phyloP scores from a whole-genome alignment of 1,284 basidiomycete species.

The Boletellus sp. region DNA sequence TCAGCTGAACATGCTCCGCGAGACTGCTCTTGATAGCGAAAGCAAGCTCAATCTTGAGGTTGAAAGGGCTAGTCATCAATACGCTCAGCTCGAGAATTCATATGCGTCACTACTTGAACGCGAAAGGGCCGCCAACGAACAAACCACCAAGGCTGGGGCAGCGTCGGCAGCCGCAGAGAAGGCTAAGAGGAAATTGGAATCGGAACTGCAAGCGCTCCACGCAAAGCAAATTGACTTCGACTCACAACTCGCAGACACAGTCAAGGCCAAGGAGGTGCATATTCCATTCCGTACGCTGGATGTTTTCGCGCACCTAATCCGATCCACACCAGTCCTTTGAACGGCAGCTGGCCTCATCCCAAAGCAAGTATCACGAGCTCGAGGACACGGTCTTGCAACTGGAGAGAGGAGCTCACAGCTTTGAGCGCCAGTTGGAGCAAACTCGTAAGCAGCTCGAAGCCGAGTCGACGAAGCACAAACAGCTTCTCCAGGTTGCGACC shows the following conservation, averaged over 20 bases:
- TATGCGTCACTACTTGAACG: constrained; percentile 64
- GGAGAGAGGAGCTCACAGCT: constrained; percentile 76
- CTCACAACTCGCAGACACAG: constrained; percentile 57
- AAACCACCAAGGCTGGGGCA: constrained; percentile 51
- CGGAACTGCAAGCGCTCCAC: constrained; percentile 70
- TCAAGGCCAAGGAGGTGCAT: constrained; percentile 69
- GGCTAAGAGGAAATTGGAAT: constrained; percentile 65
- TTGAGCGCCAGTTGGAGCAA: constrained; percentile 70
- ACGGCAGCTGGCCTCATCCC: constrained; percentile 68
- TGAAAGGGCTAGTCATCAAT: constrained; percentile 56
- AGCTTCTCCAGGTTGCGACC: constrained; percentile 68
- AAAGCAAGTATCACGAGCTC: constrained; percentile 77
- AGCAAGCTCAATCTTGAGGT: constrained; percentile 68
- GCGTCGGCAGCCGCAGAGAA: constrained; percentile 67
- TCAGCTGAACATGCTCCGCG: constrained; percentile 59
- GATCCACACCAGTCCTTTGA: constrained; percentile 46
- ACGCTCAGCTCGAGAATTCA: constrained; percentile 52
- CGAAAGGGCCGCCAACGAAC: constrained; percentile 50
- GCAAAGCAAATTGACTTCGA: constrained; percentile 75
- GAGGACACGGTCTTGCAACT: constrained; percentile 85
- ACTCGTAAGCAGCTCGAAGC: constrained; percentile 66
- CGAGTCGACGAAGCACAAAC: constrained; percentile 66
- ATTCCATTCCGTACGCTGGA: background rate
- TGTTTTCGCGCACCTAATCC: constrained; percentile 2
- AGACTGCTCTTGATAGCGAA: constrained; percentile 56